Evolutionary conservation across 306 rosid species (phyloP), one percentile per base, ranked within the genome.

Genomic region (Boehmeria nivea): DNA sequence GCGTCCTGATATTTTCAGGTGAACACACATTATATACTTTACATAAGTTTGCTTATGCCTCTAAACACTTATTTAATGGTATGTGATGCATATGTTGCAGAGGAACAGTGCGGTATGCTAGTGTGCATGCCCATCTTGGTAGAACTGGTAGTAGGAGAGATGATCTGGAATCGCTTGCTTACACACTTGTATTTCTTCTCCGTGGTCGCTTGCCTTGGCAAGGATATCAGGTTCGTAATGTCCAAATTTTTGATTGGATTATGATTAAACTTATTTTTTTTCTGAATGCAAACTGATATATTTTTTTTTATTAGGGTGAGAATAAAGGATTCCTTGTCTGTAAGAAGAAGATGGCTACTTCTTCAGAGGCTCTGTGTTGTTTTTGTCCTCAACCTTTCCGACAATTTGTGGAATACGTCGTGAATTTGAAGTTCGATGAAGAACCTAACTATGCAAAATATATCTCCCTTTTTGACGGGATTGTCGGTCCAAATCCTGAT

Each of bases 191-290:
- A 67, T 88, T 88, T 70, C 94, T 88, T 74, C 88, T 88, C 19
- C 94, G 91, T 53, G 94, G 88, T 16, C 85, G 90, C 34, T 72
- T 88, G 43, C 96, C 96, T 49, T 88, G 96, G 96, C 96, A 85
- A 72, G 96, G 96, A 18, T 85, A 51, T 75, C 96, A 82, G 96
- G 96, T 88, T 58, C 37, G 42, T 23, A 40, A 34, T 42, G 44
- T 55, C 20, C 61, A 28, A n/a, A n/a, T n/a, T n/a, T n/a, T n/a
- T n/a, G n/a, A n/a, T n/a, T n/a, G n/a, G n/a, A n/a, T n/a, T 48
- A 11, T 22, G 49, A 8, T 44, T 34, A 55, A 28, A 36, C 23
- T 23, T 66, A 38, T 28, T 18, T 14, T 59, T 18, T 49, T 26
- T 46, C 24, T 54, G 21, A 49, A 33, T 5, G 17, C 25, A 17